A percentile compares a stretch with the other conserved stretches of the same genome.
phyloP scores from a whole-genome alignment of 495 filamentous ascomycete species.

The Penicillium herquei region DNA sequence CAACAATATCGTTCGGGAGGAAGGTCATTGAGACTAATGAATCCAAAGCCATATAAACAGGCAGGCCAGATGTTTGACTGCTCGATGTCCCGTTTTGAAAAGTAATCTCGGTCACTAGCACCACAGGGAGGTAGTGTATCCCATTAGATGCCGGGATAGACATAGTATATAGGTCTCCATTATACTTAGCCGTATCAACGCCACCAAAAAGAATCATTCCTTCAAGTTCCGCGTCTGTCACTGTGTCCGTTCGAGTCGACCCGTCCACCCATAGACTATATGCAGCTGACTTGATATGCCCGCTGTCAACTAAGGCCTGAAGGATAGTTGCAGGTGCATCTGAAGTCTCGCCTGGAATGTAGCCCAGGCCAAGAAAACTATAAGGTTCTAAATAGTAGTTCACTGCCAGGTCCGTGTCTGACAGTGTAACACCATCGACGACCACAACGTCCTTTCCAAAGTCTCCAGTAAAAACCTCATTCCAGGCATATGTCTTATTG shows the following conservation, averaged over 20 bases:
- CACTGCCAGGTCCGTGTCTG: neutral
- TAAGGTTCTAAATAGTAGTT: neutral
- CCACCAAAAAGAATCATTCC: conserved; percentile 68
- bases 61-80: neutral
- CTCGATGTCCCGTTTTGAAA: neutral
- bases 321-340: neutral
- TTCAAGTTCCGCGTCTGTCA: too few relatives aligned
- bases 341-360: neutral
- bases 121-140: neutral
- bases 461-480: neutral
- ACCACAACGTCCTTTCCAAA: neutral
- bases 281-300: neutral
- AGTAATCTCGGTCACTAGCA: neutral
- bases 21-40: neutral
- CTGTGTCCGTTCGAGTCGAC: neutral
- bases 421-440: neutral
- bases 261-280: neutral
- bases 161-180: conserved; percentile 61
- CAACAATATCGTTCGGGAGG: neutral
- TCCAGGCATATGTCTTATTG: neutral
- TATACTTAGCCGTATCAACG: conserved; percentile 70
- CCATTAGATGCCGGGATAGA: conserved; percentile 47
- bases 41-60: neutral
- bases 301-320: neutral
- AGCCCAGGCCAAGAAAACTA: neutral